Evolutionary conservation across 352 stramenopile genomes (phyloP), one percentile per base, ranked within the genome.

Genomic region (Globisporangium parvum): DNA sequence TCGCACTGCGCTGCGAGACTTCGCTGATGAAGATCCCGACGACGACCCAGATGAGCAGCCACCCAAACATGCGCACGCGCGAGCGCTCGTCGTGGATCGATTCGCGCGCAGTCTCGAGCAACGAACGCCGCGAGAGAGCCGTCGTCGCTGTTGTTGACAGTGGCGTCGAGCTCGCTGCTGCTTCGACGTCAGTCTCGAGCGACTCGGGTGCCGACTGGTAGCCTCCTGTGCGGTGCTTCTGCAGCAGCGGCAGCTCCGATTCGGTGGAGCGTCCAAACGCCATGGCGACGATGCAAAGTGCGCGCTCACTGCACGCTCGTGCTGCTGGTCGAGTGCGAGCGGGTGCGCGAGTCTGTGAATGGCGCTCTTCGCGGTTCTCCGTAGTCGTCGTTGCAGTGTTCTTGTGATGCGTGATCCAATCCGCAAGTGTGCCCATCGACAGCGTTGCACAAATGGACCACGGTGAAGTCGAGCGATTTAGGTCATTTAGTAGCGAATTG

Each of bases 31-130:
- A 63, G 59, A 71, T 66, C 20, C 79, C 79, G 48, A 85, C 41
- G 2, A 73, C 73, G 45, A 87, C 63, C 70, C 69, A 87, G 28
- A 61, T 77, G 39, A 83, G 39, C 33, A 82, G 60, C 24, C 76
- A 75, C 8, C 66, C 66, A 41, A 81, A 51, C 49, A 70, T 66
- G 49, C 59, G 62, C 46, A 73, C 17, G 52, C 62, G 67, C 57
- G 66, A 79, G 47, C 71, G 70, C 55, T 79, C 68, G 14, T 59
- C 44, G 35, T 60, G 68, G 46, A 80, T 53, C 18, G 50, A 62
- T n/a, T 57, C 53, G 31, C 54, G 59, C 53, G 49, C 39, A 21
- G 53, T 52, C 18, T 39, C 18, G n/a, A 56, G 23, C 28, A 57
- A 11, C 28, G 56, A 57, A 3, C 21, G 56, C 23, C 42, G 41